Percentiles rank a stretch among this genome's conserved stretches.
phyloP scores from a whole-genome alignment of 1,139 yeast genomes.

The Zygosaccharomyces sapae region DNA sequence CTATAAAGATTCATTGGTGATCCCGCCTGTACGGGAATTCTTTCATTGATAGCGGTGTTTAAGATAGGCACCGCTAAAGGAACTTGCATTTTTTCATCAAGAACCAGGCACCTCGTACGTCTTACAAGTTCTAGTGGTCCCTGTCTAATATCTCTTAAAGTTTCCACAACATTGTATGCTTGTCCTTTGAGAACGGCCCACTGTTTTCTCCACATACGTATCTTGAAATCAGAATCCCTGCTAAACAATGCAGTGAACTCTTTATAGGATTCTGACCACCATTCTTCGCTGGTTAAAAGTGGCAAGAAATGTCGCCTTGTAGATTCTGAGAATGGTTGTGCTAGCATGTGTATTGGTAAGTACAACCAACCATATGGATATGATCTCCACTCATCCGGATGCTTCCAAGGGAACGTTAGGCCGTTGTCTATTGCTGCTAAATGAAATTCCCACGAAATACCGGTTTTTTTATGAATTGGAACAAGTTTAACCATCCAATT shows the following conservation, averaged over 20 bases:
- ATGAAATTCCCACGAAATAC: slow-evolving; percentile 45
- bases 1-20: slow-evolving; percentile 19
- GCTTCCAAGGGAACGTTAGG: slow-evolving; percentile 75
- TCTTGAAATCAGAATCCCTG: slow-evolving; percentile 59
- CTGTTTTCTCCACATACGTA: slow-evolving; percentile 64
- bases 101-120: slow-evolving; percentile 52
- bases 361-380: slow-evolving; percentile 80
- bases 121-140: slow-evolving; percentile 69
- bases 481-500: slow-evolving; percentile 68
- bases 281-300: slow-evolving; percentile 52
- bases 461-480: slow-evolving; percentile 7
- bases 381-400: slow-evolving; percentile 78
- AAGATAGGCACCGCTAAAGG: slow-evolving; percentile 42
- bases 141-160: slow-evolving; percentile 51
- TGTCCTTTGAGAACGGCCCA: slow-evolving; percentile 74
- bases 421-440: slow-evolving; percentile 79
- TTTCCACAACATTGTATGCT: slow-evolving; percentile 71
- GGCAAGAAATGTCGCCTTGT: slow-evolving; percentile 59
- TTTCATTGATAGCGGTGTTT: slow-evolving; percentile 38
- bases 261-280: slow-evolving; percentile 66
- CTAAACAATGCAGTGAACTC: slow-evolving; percentile 48
- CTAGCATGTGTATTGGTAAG: slow-evolving; percentile 59
- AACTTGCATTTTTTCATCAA: slow-evolving; percentile 60
- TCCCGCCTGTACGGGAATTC: slow-evolving; percentile 20
- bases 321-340: slow-evolving; percentile 58